Percentiles rank a stretch among this genome's conserved stretches.
Conservation (phyloP, 2,329 filamentous ascomycete genomes). For the Pyrenophora graminea region DNA sequence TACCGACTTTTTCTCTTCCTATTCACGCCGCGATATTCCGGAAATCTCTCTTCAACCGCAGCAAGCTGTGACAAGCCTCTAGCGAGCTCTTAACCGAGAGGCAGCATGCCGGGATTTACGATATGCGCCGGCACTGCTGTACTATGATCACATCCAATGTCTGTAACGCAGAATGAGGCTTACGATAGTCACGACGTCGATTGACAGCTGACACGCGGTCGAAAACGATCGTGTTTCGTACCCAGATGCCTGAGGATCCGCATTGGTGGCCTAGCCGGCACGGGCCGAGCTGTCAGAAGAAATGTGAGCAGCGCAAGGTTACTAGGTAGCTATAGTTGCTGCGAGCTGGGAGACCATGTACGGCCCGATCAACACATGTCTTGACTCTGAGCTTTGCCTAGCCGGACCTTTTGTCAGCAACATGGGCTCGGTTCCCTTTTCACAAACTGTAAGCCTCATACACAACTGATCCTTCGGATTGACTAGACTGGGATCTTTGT, state of each 20-base stretch:
- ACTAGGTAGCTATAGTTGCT: not conserved
- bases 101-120: conserved; percentile 8
- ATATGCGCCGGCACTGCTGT: conserved; percentile 4
- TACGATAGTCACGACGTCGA: not conserved
- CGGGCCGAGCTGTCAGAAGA: conserved; percentile 32
- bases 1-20: not conserved
- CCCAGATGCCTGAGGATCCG: conserved; percentile 11
- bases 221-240: conserved; percentile 13
- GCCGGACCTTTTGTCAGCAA: too few relatives aligned
- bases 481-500: not conserved
- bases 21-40: not conserved
- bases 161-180: not conserved
- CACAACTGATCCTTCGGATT: too few relatives aligned
- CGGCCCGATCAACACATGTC: conserved; percentile 8
- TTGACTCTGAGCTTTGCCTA: not conserved
- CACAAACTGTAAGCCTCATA: too few relatives aligned
- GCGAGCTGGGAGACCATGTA: not conserved
- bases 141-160: not conserved
- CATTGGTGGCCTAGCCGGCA: conserved; percentile 21
- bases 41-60: not conserved
- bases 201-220: conserved; percentile 13
- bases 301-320: not conserved
- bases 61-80: not conserved
- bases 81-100: not conserved
- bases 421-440: too few relatives aligned